Percentiles rank a stretch among this genome's conserved stretches.
phyloP scores from a whole-genome alignment of 768 basidiomycete species.

The Podaxis carcinomalis region DNA sequence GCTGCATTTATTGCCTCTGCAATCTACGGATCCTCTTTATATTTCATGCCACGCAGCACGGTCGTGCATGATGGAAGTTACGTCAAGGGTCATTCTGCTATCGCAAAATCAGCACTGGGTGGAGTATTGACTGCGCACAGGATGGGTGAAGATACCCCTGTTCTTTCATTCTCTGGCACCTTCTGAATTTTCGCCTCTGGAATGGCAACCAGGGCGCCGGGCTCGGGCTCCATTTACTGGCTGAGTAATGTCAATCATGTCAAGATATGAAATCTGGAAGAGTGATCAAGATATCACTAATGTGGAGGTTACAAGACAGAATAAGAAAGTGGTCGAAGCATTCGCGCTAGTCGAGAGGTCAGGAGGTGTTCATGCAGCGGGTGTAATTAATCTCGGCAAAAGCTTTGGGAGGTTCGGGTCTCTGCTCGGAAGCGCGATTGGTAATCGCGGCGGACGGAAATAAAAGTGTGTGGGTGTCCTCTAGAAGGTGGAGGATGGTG shows the following conservation, averaged over 20 bases:
- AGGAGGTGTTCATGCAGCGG: background rate
- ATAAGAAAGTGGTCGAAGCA: background rate
- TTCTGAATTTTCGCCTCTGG: background rate
- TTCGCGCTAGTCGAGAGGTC: background rate
- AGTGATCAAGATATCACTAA: slow-evolving; percentile 6
- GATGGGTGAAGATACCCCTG: background rate
- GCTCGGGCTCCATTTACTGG: background rate
- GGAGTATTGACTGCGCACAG: background rate
- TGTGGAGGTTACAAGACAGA: background rate
- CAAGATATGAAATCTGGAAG: slow-evolving; percentile 15
- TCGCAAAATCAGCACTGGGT: background rate
- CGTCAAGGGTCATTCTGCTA: slow-evolving; percentile 4
- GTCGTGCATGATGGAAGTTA: background rate
- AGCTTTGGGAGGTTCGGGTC: background rate
- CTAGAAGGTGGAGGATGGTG: background rate
- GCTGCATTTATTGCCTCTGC: background rate
- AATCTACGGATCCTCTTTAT: background rate
- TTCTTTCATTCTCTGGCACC: background rate
- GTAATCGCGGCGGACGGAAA: slow-evolving; percentile 1
- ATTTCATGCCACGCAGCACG: background rate
- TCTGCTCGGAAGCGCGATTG: background rate
- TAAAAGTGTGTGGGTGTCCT: background rate
- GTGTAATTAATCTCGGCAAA: background rate
- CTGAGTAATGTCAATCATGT: background rate
- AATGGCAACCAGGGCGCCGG: background rate